Evolutionary conservation across 345 rosid species (phyloP).

Genomic region (Lumnitzera racemosa): DNA sequence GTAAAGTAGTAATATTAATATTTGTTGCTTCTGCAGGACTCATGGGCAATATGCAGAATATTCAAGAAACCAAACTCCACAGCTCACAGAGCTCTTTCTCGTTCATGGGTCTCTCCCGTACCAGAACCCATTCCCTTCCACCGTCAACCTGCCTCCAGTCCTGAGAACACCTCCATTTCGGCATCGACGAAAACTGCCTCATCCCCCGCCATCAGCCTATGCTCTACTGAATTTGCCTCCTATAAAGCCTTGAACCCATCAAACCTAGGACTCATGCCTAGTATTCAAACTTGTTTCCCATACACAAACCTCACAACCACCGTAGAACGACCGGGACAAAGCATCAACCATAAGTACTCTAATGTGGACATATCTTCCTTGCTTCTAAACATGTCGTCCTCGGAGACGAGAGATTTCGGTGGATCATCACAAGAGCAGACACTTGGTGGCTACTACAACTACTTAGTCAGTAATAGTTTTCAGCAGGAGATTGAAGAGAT

Average conservation of each 20-base stretch:
- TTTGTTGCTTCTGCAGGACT: conserved; percentile 40
- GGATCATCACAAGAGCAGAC: too few species aligned
- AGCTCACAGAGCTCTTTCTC: conserved; percentile 64
- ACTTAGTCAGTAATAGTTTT: too few species aligned
- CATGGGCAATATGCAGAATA: conserved; percentile 94
- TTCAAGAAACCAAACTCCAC: conserved; percentile 79
- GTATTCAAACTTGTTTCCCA: too few species aligned
- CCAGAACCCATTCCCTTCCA: conserved; percentile 18
- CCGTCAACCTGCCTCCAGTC: conserved; percentile 5
- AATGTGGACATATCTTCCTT: conserved; percentile 36
- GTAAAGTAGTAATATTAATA: background rate
- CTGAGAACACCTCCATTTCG: conserved; percentile 19
- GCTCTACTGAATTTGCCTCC: too few species aligned
- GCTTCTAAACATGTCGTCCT: conserved; percentile 38
- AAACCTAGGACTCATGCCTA: too few species aligned
- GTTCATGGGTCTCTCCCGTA: conserved; percentile 56
- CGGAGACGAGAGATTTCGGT: conserved; percentile 31
- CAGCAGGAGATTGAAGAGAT: too few species aligned
- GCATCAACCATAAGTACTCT: conserved; percentile 18
- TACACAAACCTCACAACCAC: conserved; percentile 15
- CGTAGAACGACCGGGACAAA: conserved; percentile 14
- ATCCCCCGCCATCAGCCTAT: background rate
- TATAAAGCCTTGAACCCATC: too few species aligned
- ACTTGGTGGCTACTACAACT: too few species aligned
- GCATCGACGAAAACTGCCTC: conserved; percentile 15